Conservation (phyloP, 441 rosid genomes). For the Codiaeum variegatum region DNA sequence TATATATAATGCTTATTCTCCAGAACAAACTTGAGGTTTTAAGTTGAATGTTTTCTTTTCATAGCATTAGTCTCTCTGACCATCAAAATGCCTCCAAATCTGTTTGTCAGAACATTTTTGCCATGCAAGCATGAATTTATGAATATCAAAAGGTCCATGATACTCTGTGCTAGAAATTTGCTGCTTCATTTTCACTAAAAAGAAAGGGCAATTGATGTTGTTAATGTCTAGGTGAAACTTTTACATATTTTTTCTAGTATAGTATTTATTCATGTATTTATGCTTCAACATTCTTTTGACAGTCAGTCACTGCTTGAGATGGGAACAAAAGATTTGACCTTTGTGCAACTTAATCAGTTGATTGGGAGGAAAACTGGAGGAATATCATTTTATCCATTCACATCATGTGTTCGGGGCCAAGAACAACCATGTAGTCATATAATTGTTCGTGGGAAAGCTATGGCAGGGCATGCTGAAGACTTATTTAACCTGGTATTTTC, state of each 20-base stretch:
- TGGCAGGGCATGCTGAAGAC: constrained; percentile 87
- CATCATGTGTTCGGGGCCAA: constrained; percentile 72
- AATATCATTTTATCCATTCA: constrained; percentile 86
- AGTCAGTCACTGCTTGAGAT: constrained; percentile 95
- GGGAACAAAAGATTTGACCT: constrained; percentile 88
- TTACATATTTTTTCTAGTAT: neutral
- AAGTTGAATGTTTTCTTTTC: neutral
- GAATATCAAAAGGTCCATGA: neutral
- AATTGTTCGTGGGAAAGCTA: constrained; percentile 91
- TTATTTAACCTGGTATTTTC: constrained; percentile 71
- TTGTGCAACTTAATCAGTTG: constrained; percentile 95
- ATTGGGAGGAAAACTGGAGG: constrained; percentile 99
- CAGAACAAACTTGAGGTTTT: neutral
- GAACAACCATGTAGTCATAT: constrained; percentile 76
- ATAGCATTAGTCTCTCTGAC: neutral
- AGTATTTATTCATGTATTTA: neutral
- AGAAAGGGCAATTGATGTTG: neutral
- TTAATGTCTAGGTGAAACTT: neutral
- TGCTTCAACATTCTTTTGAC: constrained; percentile 22
- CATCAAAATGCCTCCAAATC: neutral
- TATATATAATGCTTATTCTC: neutral
- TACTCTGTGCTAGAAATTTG: neutral
- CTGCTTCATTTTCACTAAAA: neutral
- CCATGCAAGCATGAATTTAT: neutral
- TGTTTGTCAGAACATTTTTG: neutral